phyloP scores from a whole-genome alignment of 176 grass and related monocot species.

The Melocanna baccifera region DNA sequence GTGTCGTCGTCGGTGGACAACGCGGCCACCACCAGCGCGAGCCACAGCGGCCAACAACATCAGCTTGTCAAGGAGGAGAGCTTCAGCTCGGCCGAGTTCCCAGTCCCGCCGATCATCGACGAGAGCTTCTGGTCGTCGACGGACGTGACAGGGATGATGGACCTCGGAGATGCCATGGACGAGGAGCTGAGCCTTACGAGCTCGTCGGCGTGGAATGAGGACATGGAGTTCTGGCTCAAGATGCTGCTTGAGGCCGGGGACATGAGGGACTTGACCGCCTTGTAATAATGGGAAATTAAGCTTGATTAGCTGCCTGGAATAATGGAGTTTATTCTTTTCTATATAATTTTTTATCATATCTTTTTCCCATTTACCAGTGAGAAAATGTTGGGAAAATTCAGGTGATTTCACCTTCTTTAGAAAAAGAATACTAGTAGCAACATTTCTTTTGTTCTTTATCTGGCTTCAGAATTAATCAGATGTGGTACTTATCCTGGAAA shows the following conservation, averaged over 20 bases:
- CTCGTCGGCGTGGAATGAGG: slow-evolving; percentile 32
- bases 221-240: slow-evolving; percentile 62
- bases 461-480: slow-evolving; percentile 10
- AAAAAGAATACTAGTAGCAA: slow-evolving; percentile 16
- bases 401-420: slow-evolving; percentile 33
- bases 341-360: too few species aligned
- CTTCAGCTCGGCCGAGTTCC: slow-evolving; percentile 23
- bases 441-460: slow-evolving; percentile 27
- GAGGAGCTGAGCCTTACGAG: slow-evolving; percentile 3
- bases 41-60: not conserved
- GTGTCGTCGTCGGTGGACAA: slow-evolving; percentile 12
- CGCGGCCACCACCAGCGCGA: slow-evolving; percentile 9
- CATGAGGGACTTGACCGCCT: slow-evolving; percentile 27
- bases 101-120: slow-evolving; percentile 22
- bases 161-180: slow-evolving; percentile 21
- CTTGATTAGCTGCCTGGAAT: slow-evolving; percentile 9
- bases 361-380: slow-evolving; percentile 25
- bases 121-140: slow-evolving; percentile 52
- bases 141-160: slow-evolving; percentile 32
- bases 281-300: not conserved
- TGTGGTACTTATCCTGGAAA: slow-evolving; percentile 9
- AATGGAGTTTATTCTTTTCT: not conserved
- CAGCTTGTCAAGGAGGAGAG: slow-evolving; percentile 40
- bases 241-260: slow-evolving; percentile 50
- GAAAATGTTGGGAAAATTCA: slow-evolving; percentile 28